Percentiles rank a stretch among this genome's conserved stretches.
Conservation (phyloP, 164 flowering plant genomes). For the Aristolochia contorta region DNA sequence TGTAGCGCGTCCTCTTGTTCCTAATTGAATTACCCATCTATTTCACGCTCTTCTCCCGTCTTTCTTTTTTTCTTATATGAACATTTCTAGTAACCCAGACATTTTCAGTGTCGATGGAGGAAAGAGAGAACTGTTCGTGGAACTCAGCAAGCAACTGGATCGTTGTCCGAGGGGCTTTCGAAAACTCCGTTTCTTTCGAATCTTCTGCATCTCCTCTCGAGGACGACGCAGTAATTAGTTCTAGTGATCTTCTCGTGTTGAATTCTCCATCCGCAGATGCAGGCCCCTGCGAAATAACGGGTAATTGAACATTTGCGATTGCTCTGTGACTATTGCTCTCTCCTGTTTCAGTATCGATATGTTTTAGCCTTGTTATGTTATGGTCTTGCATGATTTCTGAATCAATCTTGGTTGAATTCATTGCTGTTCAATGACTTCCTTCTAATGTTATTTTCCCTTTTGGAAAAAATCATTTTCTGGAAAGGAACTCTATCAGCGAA, state of each 20-base stretch:
- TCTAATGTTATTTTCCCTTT: no score
- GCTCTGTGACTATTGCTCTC: no score
- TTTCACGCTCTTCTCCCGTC: background rate
- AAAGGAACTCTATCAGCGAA: no score
- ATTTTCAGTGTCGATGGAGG: background rate
- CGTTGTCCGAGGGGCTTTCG: conserved; percentile 33
- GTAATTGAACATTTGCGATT: conserved; percentile 16
- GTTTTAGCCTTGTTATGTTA: no score
- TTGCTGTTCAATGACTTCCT: no score
- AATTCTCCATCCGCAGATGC: conserved; percentile 28
- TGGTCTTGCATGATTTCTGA: no score
- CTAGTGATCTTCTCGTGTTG: conserved; percentile 24
- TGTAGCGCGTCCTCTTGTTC: no score
- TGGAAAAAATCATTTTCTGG: no score
- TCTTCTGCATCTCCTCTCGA: conserved; percentile 27
- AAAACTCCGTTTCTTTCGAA: conserved; percentile 31
- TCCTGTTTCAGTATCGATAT: no score
- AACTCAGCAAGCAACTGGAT: conserved; percentile 41
- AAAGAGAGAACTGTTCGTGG: conserved; percentile 2
- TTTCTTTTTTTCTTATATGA: background rate
- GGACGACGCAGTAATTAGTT: conserved; percentile 1
- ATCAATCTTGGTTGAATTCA: no score
- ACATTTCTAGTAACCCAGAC: background rate
- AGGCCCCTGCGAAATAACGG: conserved; percentile 53
- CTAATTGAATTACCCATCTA: no score